These are phyloP conservation scores for Candida ficus DNA, from an alignment of 805 yeast genomes.

Conservation along the genomic window DNA sequence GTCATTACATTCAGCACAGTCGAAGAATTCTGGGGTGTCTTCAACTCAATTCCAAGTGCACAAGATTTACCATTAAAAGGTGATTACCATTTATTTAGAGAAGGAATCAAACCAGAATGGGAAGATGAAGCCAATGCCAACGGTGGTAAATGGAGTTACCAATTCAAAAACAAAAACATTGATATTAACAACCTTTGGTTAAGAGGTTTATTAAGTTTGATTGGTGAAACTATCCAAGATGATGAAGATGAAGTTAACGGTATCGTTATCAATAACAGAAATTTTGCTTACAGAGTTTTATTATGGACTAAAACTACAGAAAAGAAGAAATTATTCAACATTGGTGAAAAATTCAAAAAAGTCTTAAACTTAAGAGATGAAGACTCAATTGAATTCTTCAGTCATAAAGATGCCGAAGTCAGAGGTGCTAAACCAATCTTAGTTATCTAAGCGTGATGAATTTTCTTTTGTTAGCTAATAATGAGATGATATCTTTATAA, in stretches of 20 bases:
- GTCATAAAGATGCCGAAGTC: slow-evolving; percentile 38
- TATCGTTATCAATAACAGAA: slow-evolving; percentile 85
- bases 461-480: not conserved
- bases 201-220: slow-evolving; percentile 78
- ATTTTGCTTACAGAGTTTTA: slow-evolving; percentile 75
- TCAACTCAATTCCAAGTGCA: slow-evolving; percentile 89
- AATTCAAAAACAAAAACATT: slow-evolving; percentile 55
- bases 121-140: slow-evolving; percentile 82
- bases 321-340: slow-evolving; percentile 55
- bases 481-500: no score
- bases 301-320: slow-evolving; percentile 88
- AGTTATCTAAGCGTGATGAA: slow-evolving; percentile 15
- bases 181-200: slow-evolving; percentile 90
- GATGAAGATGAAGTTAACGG: slow-evolving; percentile 87
- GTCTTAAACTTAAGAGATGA: slow-evolving; percentile 70
- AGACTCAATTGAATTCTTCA: slow-evolving; percentile 74
- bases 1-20: slow-evolving; percentile 91
- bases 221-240: slow-evolving; percentile 89
- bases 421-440: slow-evolving; percentile 25
- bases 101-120: slow-evolving; percentile 97
- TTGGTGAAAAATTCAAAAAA: slow-evolving; percentile 84
- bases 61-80: slow-evolving; percentile 86
- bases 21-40: slow-evolving; percentile 98
- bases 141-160: slow-evolving; percentile 94
- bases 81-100: slow-evolving; percentile 92